These are phyloP conservation scores for Yarrowia yakushimensis DNA, from an alignment of 805 yeast species.

Conservation along the genomic window DNA sequence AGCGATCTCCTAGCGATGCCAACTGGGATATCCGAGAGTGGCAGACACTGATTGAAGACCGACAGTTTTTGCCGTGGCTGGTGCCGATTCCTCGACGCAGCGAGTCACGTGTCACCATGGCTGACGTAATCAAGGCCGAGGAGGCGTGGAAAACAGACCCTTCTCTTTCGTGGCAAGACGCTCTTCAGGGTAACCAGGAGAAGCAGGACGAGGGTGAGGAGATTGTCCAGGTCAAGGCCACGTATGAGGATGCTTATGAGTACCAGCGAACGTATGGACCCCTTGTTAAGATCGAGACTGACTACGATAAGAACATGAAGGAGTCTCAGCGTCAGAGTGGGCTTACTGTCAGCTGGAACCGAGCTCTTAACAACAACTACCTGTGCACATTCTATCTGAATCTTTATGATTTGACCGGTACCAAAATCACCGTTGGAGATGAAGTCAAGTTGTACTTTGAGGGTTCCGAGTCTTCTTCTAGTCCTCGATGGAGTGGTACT, in stretches of 20 bases:
- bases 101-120: conserved; percentile 44
- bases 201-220: conserved; percentile 49
- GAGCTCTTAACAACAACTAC: conserved; percentile 60
- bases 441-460: conserved; percentile 65
- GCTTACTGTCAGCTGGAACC: conserved; percentile 68
- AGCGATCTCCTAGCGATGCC: conserved; percentile 54
- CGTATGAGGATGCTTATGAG: conserved; percentile 78
- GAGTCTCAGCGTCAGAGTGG: conserved; percentile 76
- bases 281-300: conserved; percentile 74
- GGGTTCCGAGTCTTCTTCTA: conserved; percentile 52
- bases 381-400: conserved; percentile 67
- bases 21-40: conserved; percentile 87
- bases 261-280: conserved; percentile 86
- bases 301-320: conserved; percentile 64
- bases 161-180: conserved; percentile 67
- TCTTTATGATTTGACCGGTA: conserved; percentile 58
- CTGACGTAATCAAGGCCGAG: conserved; percentile 70
- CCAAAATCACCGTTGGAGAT: conserved; percentile 81
- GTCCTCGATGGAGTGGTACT: conserved; percentile 64
- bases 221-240: conserved; percentile 65
- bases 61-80: conserved; percentile 78
- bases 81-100: conserved; percentile 42
- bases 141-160: conserved; percentile 75
- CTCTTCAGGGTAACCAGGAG: conserved; percentile 45
- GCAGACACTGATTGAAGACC: conserved; percentile 79